A percentile compares a stretch with the other conserved stretches of the same genome.
phyloP scores from a whole-genome alignment of 2,329 filamentous ascomycete species.

The Aspergillus carbonarius region DNA sequence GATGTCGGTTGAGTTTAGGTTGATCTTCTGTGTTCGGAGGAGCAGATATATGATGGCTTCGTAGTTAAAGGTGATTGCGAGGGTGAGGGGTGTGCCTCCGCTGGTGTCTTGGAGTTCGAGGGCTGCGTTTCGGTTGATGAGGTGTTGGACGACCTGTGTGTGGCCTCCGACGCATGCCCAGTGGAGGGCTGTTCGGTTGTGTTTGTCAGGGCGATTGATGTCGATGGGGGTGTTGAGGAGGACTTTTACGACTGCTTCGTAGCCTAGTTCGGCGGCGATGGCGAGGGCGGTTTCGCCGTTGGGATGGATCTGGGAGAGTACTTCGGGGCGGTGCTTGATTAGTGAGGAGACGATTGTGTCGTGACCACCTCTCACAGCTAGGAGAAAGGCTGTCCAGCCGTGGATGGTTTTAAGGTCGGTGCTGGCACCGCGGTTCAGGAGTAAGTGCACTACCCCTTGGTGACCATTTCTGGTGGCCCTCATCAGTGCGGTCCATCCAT shows the following conservation, averaged over 20 bases:
- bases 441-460: too few species aligned
- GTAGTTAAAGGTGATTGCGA: not conserved
- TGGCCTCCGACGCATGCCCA: not conserved
- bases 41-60: not conserved
- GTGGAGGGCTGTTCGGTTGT: not conserved
- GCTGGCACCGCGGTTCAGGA: too few species aligned
- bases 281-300: not conserved
- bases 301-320: not conserved
- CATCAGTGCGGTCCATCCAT: too few species aligned
- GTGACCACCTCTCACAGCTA: not conserved
- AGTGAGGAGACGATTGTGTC: not conserved
- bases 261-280: not conserved
- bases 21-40: not conserved
- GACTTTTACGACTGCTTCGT: not conserved
- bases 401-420: too few species aligned
- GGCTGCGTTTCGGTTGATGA: not conserved
- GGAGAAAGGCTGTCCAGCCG: not conserved
- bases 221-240: not conserved
- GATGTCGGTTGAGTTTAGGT: not conserved
- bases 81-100: not conserved
- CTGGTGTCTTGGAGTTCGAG: not conserved
- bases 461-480: too few species aligned
- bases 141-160: not conserved
- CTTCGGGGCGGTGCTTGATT: not conserved
- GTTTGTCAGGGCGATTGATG: not conserved